A percentile compares a stretch with the other conserved stretches of the same genome.
Conservation (phyloP, 2,329 filamentous ascomycete genomes). For the Nemania abortiva region DNA sequence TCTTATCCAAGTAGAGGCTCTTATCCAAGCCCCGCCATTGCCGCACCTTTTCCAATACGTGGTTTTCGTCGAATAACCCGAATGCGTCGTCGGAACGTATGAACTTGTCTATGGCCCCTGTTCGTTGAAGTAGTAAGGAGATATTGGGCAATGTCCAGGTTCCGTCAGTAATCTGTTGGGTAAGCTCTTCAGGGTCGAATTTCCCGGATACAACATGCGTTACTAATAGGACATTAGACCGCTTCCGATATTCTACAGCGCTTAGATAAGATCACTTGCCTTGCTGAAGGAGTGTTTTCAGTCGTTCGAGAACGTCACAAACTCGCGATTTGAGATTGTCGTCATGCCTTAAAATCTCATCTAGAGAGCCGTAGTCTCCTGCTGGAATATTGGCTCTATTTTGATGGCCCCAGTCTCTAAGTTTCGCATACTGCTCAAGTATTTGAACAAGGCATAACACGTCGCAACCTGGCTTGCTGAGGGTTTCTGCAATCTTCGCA, state of each 20-base stretch:
- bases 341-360: constrained; percentile 16
- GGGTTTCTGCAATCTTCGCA: constrained; percentile 11
- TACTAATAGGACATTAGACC: constrained; percentile 1
- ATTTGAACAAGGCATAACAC: constrained; percentile 2
- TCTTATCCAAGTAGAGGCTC: no score
- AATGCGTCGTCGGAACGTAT: constrained; percentile 9
- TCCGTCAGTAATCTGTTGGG: constrained; percentile 12
- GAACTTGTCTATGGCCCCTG: constrained; percentile 14
- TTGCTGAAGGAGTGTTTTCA: constrained; percentile 10
- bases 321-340: constrained; percentile 11
- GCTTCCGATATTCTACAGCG: neutral
- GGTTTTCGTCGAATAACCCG: neutral
- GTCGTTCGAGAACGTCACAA: constrained; percentile 9
- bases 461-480: constrained; percentile 20
- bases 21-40: constrained; percentile 11
- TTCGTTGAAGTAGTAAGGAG: constrained; percentile 17
- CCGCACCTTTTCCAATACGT: constrained; percentile 19
- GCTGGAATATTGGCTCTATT: constrained; percentile 16
- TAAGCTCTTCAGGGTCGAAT: neutral
- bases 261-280: constrained; percentile 2
- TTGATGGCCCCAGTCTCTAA: constrained; percentile 20
- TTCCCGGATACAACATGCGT: constrained; percentile 12
- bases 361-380: constrained; percentile 11
- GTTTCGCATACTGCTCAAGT: constrained; percentile 21
- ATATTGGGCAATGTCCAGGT: constrained; percentile 16